phyloP scores from a whole-genome alignment of 169 alveolate species.

The Plasmodium fragile region DNA sequence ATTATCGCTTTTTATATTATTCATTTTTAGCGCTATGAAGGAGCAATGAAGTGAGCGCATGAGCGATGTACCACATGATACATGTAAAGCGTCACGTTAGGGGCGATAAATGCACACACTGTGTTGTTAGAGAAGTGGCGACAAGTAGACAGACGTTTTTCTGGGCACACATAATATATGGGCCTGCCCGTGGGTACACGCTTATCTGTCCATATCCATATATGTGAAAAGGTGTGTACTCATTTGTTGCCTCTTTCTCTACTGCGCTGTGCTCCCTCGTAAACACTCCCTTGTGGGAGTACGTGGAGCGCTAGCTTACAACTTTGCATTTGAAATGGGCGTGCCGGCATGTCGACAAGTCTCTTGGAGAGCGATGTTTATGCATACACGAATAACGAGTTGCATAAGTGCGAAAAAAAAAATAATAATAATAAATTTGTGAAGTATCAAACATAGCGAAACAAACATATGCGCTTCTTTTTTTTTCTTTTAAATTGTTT shows the following conservation, averaged over 20 bases:
- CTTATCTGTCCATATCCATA: background rate
- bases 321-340: background rate
- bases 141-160: conserved; percentile 2
- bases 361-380: background rate
- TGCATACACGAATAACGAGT: background rate
- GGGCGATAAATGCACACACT: background rate
- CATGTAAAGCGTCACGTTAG: background rate
- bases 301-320: background rate
- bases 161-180: background rate
- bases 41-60: background rate
- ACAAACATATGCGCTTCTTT: background rate
- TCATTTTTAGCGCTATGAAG: background rate
- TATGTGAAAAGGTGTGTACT: background rate
- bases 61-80: background rate
- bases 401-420: background rate
- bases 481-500: conserved; percentile 2
- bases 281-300: background rate
- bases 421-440: background rate
- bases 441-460: background rate
- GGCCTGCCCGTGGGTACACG: background rate
- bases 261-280: background rate
- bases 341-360: background rate
- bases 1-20: background rate
- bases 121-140: background rate
- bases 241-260: background rate